These are phyloP conservation scores for Spinacia oleracea DNA, from an alignment of 179 eudicot species.

Conservation along the genomic window DNA sequence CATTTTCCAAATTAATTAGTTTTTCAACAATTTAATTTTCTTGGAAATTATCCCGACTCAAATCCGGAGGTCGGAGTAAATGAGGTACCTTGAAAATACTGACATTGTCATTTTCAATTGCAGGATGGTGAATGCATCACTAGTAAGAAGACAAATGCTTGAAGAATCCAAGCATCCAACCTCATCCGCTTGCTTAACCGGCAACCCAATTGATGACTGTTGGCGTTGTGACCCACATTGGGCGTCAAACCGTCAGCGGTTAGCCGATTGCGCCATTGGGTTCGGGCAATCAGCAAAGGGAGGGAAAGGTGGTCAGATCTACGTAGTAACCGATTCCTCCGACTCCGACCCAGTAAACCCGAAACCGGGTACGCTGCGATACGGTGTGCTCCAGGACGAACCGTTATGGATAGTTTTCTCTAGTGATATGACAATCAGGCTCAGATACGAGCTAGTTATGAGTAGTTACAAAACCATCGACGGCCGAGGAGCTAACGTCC, in stretches of 20 bases:
- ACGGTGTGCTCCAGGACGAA: constrained; percentile 49
- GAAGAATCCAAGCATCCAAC: neutral
- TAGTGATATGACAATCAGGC: constrained; percentile 43
- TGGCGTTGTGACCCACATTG: constrained; percentile 67
- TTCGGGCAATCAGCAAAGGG: constrained; percentile 48
- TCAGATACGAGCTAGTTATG: constrained; percentile 48
- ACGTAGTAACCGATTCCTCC: constrained; percentile 53
- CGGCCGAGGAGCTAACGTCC: constrained; percentile 51
- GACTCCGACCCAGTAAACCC: constrained; percentile 53
- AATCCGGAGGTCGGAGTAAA: neutral
- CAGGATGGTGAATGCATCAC: constrained; percentile 43
- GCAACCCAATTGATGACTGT: constrained; percentile 69
- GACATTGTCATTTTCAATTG: neutral
- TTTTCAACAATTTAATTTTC: neutral
- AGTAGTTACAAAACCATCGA: constrained; percentile 50
- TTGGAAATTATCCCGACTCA: too few species aligned
- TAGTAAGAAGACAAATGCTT: constrained; percentile 37
- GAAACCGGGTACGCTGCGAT: constrained; percentile 50
- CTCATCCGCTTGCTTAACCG: constrained; percentile 36
- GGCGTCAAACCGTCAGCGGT: constrained; percentile 47
- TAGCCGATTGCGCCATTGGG: constrained; percentile 59
- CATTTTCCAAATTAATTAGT: neutral
- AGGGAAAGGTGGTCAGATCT: constrained; percentile 54
- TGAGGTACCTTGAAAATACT: too few species aligned
- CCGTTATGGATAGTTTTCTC: constrained; percentile 57